phyloP scores from a whole-genome alignment of 345 rosid genomes.

The Hibiscus trionum region DNA sequence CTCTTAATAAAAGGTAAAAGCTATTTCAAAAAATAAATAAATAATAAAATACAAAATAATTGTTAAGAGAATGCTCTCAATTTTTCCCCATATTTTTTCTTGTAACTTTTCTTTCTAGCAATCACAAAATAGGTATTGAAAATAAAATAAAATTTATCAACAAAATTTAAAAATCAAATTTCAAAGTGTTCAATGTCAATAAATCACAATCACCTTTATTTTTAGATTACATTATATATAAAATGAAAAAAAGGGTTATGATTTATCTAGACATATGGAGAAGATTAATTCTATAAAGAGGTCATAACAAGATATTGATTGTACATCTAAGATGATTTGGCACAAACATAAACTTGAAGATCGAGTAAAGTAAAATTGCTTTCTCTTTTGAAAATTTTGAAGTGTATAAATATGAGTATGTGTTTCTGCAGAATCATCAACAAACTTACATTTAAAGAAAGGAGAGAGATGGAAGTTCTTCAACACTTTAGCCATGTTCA shows the following conservation, averaged over 20 bases:
- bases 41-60: too few species aligned
- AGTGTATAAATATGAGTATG: background rate
- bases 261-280: too few species aligned
- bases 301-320: too few species aligned
- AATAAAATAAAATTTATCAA: too few species aligned
- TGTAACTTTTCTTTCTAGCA: background rate
- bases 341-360: background rate
- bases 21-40: too few species aligned
- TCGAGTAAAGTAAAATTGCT: background rate
- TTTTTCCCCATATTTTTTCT: background rate
- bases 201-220: too few species aligned
- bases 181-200: too few species aligned
- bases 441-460: background rate
- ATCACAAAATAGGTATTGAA: too few species aligned
- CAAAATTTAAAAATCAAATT: too few species aligned
- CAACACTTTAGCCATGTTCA: background rate
- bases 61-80: background rate
- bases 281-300: background rate
- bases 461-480: background rate
- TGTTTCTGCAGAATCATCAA: background rate
- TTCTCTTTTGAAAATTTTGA: background rate
- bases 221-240: too few species aligned
- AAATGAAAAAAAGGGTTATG: too few species aligned
- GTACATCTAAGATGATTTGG: background rate
- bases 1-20: too few species aligned